phyloP scores from a whole-genome alignment of 2,329 filamentous ascomycete species.

The Corniculantispora saksenae region DNA sequence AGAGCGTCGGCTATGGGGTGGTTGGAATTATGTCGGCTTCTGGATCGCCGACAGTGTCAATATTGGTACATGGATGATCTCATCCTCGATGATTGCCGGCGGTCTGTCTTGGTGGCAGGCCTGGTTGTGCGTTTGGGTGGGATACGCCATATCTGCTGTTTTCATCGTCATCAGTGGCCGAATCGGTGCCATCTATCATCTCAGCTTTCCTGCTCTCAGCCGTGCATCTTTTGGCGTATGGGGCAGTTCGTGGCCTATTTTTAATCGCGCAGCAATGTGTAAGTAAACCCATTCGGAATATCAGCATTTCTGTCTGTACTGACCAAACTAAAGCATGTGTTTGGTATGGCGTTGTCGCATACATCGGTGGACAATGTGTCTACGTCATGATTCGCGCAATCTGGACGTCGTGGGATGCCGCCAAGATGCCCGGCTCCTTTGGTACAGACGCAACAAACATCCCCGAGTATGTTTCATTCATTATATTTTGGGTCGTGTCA shows the following conservation, averaged over 20 bases:
- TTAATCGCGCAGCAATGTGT: slow-evolving; percentile 83
- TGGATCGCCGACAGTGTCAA: slow-evolving; percentile 87
- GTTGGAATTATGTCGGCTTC: slow-evolving; percentile 87
- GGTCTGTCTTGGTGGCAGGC: slow-evolving; percentile 91
- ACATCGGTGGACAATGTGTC: slow-evolving; percentile 83
- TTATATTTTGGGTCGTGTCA: slow-evolving; percentile 81
- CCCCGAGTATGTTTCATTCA: slow-evolving; percentile 75
- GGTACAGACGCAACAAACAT: slow-evolving; percentile 69
- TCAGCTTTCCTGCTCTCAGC: slow-evolving; percentile 81
- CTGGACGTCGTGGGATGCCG: slow-evolving; percentile 67
- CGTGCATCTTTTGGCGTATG: slow-evolving; percentile 84
- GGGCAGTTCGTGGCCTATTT: slow-evolving; percentile 85
- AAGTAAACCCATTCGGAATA: slow-evolving; percentile 26
- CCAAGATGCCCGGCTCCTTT: slow-evolving; percentile 68
- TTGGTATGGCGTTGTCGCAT: slow-evolving; percentile 84
- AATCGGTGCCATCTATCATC: slow-evolving; percentile 84
- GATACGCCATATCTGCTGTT: slow-evolving; percentile 73
- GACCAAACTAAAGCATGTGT: slow-evolving; percentile 59
- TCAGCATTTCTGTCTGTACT: not conserved
- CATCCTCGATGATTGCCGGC: slow-evolving; percentile 74
- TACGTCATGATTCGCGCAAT: slow-evolving; percentile 87
- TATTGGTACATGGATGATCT: slow-evolving; percentile 94
- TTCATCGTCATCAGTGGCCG: slow-evolving; percentile 80
- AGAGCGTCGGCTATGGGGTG: slow-evolving; percentile 77
- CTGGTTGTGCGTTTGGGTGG: slow-evolving; percentile 85